Evolutionary conservation across 805 yeast genomes (phyloP).

Genomic region (Helenozyma rhizophorensis): DNA sequence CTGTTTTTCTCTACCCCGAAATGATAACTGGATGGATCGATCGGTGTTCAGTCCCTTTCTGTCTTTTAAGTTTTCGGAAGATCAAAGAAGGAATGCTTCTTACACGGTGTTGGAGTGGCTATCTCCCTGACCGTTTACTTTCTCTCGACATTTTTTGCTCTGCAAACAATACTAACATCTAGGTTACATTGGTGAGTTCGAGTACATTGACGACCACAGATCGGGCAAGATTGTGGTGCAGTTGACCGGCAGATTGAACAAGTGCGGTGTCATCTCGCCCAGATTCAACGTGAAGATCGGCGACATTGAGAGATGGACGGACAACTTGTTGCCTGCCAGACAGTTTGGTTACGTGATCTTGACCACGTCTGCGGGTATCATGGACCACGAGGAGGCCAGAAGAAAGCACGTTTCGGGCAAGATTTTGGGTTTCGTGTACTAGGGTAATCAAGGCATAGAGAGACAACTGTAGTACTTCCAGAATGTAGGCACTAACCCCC

Average conservation of each 20-base stretch:
- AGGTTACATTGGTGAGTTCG: conserved; percentile 33
- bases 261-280: conserved; percentile 98
- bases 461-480: too few species aligned
- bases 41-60: conserved; percentile 84
- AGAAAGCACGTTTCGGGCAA: conserved; percentile 99
- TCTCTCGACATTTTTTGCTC: conserved; percentile 49
- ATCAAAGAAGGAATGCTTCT: conserved; percentile 61
- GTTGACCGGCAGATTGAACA: conserved; percentile 44
- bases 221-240: conserved; percentile 35
- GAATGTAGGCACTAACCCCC: too few species aligned
- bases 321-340: conserved; percentile 97
- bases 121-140: conserved; percentile 56
- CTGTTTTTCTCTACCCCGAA: conserved; percentile 50
- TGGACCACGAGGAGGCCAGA: conserved; percentile 99
- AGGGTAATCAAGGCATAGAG: too few species aligned
- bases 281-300: conserved; percentile 95
- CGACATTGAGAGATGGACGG: conserved; percentile 98
- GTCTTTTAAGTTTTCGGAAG: conserved; percentile 98
- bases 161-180: conserved; percentile 13
- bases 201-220: conserved; percentile 34
- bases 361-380: conserved; percentile 98
- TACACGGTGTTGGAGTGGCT: conserved; percentile 50
- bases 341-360: conserved; percentile 97
- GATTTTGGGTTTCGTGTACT: conserved; percentile 97
- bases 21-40: conserved; percentile 98